Percentiles rank a stretch among this genome's conserved stretches.
These are phyloP conservation scores for Cytospora chrysosperma DNA, from an alignment of 2,329 filamentous ascomycete genomes.

Conservation along the genomic window DNA sequence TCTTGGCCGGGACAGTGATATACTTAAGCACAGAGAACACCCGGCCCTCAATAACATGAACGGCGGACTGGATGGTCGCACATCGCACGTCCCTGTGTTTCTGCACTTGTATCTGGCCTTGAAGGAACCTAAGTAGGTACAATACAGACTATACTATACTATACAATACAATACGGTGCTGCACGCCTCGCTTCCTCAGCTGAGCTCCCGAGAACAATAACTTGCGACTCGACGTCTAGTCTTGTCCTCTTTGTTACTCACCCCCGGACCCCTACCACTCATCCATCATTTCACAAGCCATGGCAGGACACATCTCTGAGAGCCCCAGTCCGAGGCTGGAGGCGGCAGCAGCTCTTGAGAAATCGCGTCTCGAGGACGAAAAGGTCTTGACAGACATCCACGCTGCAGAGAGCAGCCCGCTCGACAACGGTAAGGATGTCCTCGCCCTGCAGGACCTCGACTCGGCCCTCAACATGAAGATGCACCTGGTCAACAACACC, in stretches of 20 bases:
- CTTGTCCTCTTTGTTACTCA: no score
- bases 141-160: no score
- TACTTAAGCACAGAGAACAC: no score
- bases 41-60: no score
- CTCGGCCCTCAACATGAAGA: slow-evolving; percentile 53
- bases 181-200: neutral
- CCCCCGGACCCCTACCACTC: neutral
- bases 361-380: neutral
- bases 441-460: slow-evolving; percentile 51
- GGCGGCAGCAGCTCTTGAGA: neutral
- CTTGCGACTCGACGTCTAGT: no score
- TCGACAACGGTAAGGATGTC: slow-evolving; percentile 38
- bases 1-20: neutral
- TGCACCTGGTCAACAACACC: slow-evolving; percentile 56
- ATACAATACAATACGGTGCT: no score
- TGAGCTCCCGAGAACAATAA: no score
- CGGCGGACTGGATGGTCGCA: neutral
- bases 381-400: neutral
- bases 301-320: neutral
- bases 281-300: neutral
- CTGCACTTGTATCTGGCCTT: neutral
- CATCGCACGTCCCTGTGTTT: neutral
- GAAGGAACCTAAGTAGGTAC: neutral
- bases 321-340: slow-evolving; percentile 4
- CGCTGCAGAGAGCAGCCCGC: slow-evolving; percentile 6